Conservation (phyloP, 2,329 filamentous ascomycete species). For the Talaromyces sp. region DNA sequence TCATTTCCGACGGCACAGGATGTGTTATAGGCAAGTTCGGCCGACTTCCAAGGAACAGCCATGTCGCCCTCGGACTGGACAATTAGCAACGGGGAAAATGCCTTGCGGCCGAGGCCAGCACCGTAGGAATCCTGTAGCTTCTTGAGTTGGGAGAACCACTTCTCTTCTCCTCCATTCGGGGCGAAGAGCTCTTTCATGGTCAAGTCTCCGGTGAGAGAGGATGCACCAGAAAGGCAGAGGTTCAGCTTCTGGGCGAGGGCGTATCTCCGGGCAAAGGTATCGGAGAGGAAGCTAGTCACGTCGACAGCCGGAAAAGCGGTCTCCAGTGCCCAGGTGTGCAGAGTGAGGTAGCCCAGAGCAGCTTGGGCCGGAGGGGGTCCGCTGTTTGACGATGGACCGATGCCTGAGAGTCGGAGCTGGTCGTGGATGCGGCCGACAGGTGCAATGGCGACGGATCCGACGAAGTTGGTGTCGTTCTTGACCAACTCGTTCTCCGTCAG, state of each 20-base stretch:
- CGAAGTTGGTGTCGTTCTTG: not conserved
- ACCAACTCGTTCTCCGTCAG: slow-evolving; percentile 9
- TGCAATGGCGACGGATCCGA: not conserved
- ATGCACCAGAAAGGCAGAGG: not conserved
- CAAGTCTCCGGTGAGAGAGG: not conserved
- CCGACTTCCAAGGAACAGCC: not conserved
- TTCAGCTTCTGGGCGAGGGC: not conserved
- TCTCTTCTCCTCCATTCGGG: not conserved
- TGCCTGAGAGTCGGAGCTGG: not conserved
- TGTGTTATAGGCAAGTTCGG: not conserved
- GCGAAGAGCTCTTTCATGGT: not conserved
- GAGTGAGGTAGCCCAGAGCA: not conserved
- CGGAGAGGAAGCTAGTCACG: not conserved
- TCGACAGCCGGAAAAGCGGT: not conserved
- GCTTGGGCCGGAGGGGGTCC: no score
- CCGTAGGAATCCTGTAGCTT: not conserved
- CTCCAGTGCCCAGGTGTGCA: not conserved
- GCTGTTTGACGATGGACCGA: not conserved
- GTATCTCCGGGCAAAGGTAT: not conserved
- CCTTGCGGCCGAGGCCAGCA: not conserved
- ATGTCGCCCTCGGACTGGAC: not conserved
- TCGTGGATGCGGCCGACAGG: not conserved
- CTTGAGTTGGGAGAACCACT: not conserved
- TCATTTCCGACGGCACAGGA: not conserved
- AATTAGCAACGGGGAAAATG: not conserved